Conservation (phyloP, 768 basidiomycete species). For the Sarcomyxa edulis region DNA sequence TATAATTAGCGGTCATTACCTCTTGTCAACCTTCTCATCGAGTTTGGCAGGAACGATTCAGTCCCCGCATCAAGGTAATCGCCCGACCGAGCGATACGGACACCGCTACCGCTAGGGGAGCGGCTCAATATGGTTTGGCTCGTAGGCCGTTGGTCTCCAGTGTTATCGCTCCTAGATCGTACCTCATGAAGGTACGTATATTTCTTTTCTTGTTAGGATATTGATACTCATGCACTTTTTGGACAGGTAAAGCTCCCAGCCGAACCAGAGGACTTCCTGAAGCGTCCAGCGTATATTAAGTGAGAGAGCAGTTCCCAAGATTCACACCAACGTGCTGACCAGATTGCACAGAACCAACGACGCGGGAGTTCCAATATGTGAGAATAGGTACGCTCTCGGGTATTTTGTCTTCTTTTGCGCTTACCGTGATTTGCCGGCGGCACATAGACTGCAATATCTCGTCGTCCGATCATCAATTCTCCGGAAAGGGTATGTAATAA, state of each 20-base stretch:
- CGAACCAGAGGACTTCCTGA: slow-evolving; percentile 77
- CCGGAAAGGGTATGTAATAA: slow-evolving; percentile 64
- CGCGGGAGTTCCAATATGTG: slow-evolving; percentile 73
- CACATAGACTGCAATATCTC: slow-evolving; percentile 74
- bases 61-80: slow-evolving; percentile 62
- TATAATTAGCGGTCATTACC: slow-evolving; percentile 10
- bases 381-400: slow-evolving; percentile 67
- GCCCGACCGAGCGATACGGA: slow-evolving; percentile 84
- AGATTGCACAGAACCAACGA: slow-evolving; percentile 70
- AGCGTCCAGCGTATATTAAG: slow-evolving; percentile 85
- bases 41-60: slow-evolving; percentile 54
- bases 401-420: slow-evolving; percentile 11
- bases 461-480: slow-evolving; percentile 85
- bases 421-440: slow-evolving; percentile 20
- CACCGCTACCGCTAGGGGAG: slow-evolving; percentile 83
- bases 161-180: slow-evolving; percentile 76
- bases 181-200: slow-evolving; percentile 72
- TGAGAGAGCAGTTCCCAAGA: too few relatives aligned
- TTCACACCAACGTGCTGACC: too few relatives aligned
- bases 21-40: slow-evolving; percentile 9
- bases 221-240: not conserved
- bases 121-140: slow-evolving; percentile 83
- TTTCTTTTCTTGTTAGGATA: slow-evolving; percentile 1
- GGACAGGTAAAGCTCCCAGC: slow-evolving; percentile 81
- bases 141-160: slow-evolving; percentile 73